These are phyloP conservation scores for Penicillium sp. DNA, from an alignment of 2,329 filamentous ascomycete genomes.

Conservation along the genomic window DNA sequence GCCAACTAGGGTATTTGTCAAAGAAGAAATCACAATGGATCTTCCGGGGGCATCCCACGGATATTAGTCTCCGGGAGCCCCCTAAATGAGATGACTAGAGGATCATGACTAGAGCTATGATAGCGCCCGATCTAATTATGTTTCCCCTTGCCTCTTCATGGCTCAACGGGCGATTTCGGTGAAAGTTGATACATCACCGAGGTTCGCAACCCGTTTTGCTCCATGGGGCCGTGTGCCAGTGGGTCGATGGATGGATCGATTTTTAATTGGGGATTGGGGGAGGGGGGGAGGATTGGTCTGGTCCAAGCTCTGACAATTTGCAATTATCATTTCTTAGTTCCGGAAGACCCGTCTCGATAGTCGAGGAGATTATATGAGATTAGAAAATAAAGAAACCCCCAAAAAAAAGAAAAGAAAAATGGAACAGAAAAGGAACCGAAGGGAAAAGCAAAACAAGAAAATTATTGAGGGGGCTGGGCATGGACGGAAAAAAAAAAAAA, in stretches of 20 bases:
- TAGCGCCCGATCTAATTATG: too few relatives aligned
- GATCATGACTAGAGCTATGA: too few relatives aligned
- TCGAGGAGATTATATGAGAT: background rate
- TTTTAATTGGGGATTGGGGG: background rate
- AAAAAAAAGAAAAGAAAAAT: background rate
- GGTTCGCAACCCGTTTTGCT: background rate
- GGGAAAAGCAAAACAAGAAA: background rate
- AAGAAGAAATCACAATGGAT: too few relatives aligned
- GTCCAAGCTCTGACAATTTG: background rate
- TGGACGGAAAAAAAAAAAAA: background rate
- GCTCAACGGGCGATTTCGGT: constrained; percentile 2
- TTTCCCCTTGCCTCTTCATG: constrained; percentile 5
- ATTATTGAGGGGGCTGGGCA: background rate
- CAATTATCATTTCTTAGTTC: background rate
- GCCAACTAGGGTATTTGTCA: too few relatives aligned
- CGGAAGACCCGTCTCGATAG: background rate
- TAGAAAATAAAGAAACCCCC: background rate
- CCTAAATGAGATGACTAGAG: too few relatives aligned
- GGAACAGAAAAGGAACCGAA: background rate
- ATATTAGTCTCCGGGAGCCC: too few relatives aligned
- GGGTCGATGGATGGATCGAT: background rate
- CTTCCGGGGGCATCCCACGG: too few relatives aligned
- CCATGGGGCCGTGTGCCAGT: background rate
- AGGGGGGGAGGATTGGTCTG: background rate
- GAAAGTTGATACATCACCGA: constrained; percentile 8